Conservation (phyloP, 768 basidiomycete species). For the Rhizopogon vulgaris region DNA sequence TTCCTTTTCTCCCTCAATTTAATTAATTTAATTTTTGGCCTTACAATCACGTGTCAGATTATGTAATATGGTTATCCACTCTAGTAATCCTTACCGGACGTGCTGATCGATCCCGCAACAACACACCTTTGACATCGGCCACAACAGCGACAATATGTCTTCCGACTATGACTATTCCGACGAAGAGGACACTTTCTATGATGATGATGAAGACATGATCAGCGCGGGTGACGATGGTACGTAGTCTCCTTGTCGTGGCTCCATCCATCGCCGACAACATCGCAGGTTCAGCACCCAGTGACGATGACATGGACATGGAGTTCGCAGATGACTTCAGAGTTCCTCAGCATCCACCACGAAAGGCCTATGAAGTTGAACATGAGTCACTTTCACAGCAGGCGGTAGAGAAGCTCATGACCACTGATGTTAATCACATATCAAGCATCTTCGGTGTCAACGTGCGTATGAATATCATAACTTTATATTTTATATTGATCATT, state of each 20-base stretch:
- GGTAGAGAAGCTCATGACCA: slow-evolving; percentile 72
- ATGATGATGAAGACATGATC: slow-evolving; percentile 64
- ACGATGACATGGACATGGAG: slow-evolving; percentile 70
- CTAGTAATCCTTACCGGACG: slow-evolving; percentile 1
- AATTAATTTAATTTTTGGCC: too few relatives aligned
- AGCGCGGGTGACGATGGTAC: slow-evolving; percentile 55
- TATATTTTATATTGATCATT: background rate
- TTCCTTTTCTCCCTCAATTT: too few relatives aligned
- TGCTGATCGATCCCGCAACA: background rate
- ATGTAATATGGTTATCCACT: background rate
- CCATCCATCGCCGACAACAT: slow-evolving; percentile 12
- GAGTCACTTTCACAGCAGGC: slow-evolving; percentile 65
- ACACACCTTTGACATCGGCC: slow-evolving; percentile 10
- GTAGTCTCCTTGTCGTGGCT: slow-evolving; percentile 14
- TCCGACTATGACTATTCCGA: slow-evolving; percentile 73
- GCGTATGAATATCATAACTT: slow-evolving; percentile 29
- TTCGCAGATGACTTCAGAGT: slow-evolving; percentile 62
- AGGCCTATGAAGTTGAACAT: slow-evolving; percentile 84
- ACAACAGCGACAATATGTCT: slow-evolving; percentile 32
- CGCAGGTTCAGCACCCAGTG: slow-evolving; percentile 37
- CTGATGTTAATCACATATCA: slow-evolving; percentile 81
- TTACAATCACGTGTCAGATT: background rate
- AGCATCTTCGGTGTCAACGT: slow-evolving; percentile 88
- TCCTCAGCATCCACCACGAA: slow-evolving; percentile 46
- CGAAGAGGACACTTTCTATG: slow-evolving; percentile 58